Base-by-base conservation (phyloP, 139 green algal genomes). In the Astrephomene gubernaculifera region DNA sequence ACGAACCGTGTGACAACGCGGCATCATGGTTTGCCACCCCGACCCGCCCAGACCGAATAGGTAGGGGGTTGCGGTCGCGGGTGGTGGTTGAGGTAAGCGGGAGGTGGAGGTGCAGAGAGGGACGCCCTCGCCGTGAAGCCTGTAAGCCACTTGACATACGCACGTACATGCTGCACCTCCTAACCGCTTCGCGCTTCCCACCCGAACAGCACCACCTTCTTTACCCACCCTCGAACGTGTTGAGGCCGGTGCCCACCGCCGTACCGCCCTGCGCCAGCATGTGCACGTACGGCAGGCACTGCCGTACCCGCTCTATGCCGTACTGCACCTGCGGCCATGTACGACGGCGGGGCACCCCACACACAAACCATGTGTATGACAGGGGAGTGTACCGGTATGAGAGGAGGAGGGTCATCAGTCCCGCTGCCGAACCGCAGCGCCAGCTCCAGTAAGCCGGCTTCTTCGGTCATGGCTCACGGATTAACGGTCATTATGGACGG, bases 241-340 rank as follows among this genome's bases (percentile, higher is more conserved):
- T 99, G 33, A 99, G 90, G 7, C 97, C 97, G 10, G 97, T 99
- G 81, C 97, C 97, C 10, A 99, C 97, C 24, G 97, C 97, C 7
- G 97, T 99, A 74, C 97, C 97, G 69, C 97, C 96, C 89, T 98
- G 93, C 14, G 94, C 97, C 81, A 99, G 89, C 89, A 94, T 86
- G 83, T 93, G 92, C 60, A 99, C 89, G 3, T 91, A 75, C 0
- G 94, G 95, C 80, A 99, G 76, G 0, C 91, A 80, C n/a, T 61
- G 74, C 39, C 93, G 69, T 7, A 99, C 87, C 1, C 96, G 87
- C 63, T 90, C 86, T 0, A 98, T 90, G 67, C 94, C 94, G 80
- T 97, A 96, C 73, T 91, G 86, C 36, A 99, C 90, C 94, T 98
- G 94, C 54, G 53, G 27, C n/a, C n/a, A n/a, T n/a, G n/a, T n/a